Base-by-base conservation (phyloP, 495 filamentous ascomycete species). In the Articulospora tetracladia region DNA sequence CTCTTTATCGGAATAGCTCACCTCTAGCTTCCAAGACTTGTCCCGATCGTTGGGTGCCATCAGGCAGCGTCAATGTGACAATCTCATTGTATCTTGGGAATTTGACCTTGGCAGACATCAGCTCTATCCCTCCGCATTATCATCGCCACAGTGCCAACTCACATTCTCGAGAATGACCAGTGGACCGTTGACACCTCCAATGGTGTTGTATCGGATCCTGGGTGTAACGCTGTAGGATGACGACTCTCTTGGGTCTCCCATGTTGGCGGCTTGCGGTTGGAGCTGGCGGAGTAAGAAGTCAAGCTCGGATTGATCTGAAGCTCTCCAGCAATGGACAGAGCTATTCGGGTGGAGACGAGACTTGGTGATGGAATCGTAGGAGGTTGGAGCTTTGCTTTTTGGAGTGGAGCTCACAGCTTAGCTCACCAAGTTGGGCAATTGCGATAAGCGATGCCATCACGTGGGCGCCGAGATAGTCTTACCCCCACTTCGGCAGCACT, bases 1-100 rank as follows among this genome's bases (percentile, higher is more conserved):
- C 3, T 28, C 53, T 59, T 36, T 46, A 49, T 56, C 41, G 53
- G 15, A 76, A 57, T 1, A n/a, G 24, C 66, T 51, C 78, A 96
- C 92, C 94, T 88, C 92, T 85, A 70, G 94, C 95, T 80, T 99
- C 95, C 66, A 99, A 75, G 65, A 99, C 95, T 73, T 99, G 95
- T 53, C 95, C 95, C 66, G 90, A 90, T 61, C 94, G 83, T 76
- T 96, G 86, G 19, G 90, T 87, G 67, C 95, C 95, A 85, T 99
- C 95, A 67, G 93, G 90, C 54, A 99, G 84, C 13, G 94, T 97
- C 67, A 99, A 72, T 63, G 89, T 91, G 51, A 99, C 95, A 74
- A 99, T 98, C 77, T 99, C 95, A 71, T 97, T 98, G 78, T 90
- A 98, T 67, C 87, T 80, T 55, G 94, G 94, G 74, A 90, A 96